phyloP scores from a whole-genome alignment of 352 stramenopile genomes.

The Phytopythium helicoides region DNA sequence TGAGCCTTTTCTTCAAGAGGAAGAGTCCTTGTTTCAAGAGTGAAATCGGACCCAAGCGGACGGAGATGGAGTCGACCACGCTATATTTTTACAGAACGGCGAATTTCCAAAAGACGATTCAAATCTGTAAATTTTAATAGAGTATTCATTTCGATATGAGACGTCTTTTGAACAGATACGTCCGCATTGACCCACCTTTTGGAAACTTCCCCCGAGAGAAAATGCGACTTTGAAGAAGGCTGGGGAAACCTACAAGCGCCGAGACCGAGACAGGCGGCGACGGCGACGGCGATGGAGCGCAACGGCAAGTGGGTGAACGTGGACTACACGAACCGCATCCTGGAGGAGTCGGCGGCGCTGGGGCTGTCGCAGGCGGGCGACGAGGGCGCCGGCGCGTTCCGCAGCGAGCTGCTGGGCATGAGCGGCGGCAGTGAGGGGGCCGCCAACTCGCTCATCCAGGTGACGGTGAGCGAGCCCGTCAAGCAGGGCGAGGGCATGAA shows the following conservation, averaged over 20 bases:
- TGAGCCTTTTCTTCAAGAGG: not conserved
- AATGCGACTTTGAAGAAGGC: not conserved
- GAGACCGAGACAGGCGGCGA: not conserved
- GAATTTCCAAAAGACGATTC: no score
- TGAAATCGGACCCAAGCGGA: no score
- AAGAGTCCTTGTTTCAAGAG: not conserved
- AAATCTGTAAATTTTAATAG: no score
- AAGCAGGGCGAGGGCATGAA: slow-evolving; percentile 97
- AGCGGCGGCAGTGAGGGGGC: slow-evolving; percentile 3
- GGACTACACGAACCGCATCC: slow-evolving; percentile 72
- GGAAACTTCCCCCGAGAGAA: not conserved
- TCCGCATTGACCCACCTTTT: not conserved
- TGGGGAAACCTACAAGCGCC: not conserved
- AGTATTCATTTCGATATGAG: no score
- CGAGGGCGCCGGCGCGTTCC: slow-evolving; percentile 9
- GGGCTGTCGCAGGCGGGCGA: not conserved
- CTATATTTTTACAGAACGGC: no score
- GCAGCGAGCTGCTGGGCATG: slow-evolving; percentile 11
- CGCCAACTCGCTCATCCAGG: slow-evolving; percentile 51
- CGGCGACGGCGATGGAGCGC: slow-evolving; percentile 39
- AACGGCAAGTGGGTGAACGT: slow-evolving; percentile 89
- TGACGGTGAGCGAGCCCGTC: slow-evolving; percentile 93
- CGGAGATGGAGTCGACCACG: no score
- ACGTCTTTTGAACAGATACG: no score
- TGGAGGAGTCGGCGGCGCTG: slow-evolving; percentile 43